These are phyloP conservation scores for Trichophyton rubrum DNA, from an alignment of 2,329 filamentous ascomycete genomes.

Conservation along the genomic window DNA sequence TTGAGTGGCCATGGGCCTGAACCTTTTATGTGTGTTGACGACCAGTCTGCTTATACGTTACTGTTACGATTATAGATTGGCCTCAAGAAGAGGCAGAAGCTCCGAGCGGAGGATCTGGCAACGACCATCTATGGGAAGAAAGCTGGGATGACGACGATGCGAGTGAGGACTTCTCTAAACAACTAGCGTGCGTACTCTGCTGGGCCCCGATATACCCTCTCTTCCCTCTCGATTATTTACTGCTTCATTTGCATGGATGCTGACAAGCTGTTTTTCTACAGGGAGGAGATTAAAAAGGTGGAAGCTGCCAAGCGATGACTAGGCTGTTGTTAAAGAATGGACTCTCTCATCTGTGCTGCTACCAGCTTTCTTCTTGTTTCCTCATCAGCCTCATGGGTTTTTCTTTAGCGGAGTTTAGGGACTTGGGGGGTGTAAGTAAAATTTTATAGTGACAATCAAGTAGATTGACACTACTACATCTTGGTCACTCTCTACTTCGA, in stretches of 20 bases:
- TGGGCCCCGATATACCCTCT: background rate
- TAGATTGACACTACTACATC: background rate
- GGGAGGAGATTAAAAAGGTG: conserved; percentile 87
- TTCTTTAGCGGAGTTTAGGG: conserved; percentile 5
- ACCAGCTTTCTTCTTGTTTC: background rate
- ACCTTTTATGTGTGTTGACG: background rate
- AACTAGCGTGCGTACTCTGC: conserved; percentile 61
- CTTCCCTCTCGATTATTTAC: background rate
- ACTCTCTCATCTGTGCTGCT: background rate
- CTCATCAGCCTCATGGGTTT: background rate
- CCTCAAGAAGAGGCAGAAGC: conserved; percentile 79
- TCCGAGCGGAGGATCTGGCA: conserved; percentile 44
- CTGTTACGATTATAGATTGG: conserved; percentile 55
- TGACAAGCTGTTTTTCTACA: conserved; percentile 12
- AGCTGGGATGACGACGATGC: conserved; percentile 99
- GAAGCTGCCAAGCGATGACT: conserved; percentile 40
- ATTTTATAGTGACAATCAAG: background rate
- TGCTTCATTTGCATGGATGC: background rate
- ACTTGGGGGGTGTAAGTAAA: background rate
- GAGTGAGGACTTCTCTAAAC: conserved; percentile 87
- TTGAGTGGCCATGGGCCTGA: no score
- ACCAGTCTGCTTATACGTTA: background rate
- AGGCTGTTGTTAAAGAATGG: background rate
- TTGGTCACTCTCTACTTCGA: background rate
- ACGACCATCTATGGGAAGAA: conserved; percentile 89